Base-by-base conservation (phyloP, 208 protist genomes). In the Herpetomonas tarakana region DNA sequence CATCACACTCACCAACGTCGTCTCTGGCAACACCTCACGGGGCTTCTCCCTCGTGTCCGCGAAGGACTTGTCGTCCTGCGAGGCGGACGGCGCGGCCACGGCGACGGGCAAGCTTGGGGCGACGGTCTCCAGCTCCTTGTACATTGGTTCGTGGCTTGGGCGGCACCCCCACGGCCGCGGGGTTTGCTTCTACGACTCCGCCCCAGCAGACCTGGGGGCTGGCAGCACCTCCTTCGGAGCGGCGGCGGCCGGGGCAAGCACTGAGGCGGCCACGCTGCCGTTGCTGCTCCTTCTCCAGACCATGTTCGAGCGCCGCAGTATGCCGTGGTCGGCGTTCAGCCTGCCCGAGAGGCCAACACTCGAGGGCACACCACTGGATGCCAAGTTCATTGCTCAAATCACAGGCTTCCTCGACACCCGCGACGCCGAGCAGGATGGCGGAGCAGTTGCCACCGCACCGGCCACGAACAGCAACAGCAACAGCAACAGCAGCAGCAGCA, bases 91-190 rank as follows among this genome's bases (percentile, higher is more conserved):
- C 35, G 14, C 44, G 29, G 0, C 26, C 31, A 24, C 30, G 22
- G 39, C 66, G 14, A 19, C 24, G 41, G 26, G 56, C 22, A 21
- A 9, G 12, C 6, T 14, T 35, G 35, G 6, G 35, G 35, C 35
- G 9, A 75, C 67, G 24, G 55, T 50, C 11, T 78, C 65, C 53
- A 78, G 68, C 22, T 78, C 82, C 14, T 52, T 92, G n/a, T 96
- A 93, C 65, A 67, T 78, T 21, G 90, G 90, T 21, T 68, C 77
- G 67, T 93, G 86, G 86, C 31, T 39, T 18, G 82, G 83, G 3
- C 68, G 63, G n/a, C 63, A 76, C 14, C 82, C 74, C 51, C 64
- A 90, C 28, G 90, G 90, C 11, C 64, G 77, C 21, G 90, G 90
- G 16, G 71, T 82, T 3, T 77, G 75, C 56, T 80, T 85, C 58